Conservation (phyloP, 2,329 filamentous ascomycete species). For the Lachnellula hyalina region DNA sequence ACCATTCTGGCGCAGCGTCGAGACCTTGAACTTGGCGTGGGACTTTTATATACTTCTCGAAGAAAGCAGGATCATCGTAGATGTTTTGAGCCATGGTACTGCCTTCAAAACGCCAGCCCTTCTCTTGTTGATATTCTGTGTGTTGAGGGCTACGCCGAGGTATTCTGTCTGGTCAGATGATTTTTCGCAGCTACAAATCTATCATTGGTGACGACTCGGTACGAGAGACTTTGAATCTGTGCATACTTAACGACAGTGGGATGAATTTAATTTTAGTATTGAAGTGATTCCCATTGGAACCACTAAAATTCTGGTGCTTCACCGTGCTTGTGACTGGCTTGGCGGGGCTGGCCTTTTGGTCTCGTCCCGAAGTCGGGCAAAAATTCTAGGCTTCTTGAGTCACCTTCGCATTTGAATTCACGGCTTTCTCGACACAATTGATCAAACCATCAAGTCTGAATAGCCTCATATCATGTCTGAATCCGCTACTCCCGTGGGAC, state of each 20-base stretch:
- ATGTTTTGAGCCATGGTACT: slow-evolving; percentile 35
- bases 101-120: no score
- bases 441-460: not conserved
- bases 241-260: no score
- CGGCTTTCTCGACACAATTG: not conserved
- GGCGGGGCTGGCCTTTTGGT: not conserved
- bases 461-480: slow-evolving; percentile 13
- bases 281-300: not conserved
- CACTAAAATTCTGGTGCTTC: not conserved
- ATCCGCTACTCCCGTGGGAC: slow-evolving; percentile 16
- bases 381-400: not conserved
- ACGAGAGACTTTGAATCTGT: not conserved
- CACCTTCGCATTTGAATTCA: not conserved
- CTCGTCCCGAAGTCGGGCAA: not conserved
- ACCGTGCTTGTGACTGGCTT: not conserved
- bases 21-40: slow-evolving; percentile 38
- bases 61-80: slow-evolving; percentile 39
- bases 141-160: no score
- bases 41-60: slow-evolving; percentile 39
- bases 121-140: no score
- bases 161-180: no score
- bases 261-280: no score
- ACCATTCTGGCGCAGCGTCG: slow-evolving; percentile 40
- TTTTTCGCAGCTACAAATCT: not conserved
- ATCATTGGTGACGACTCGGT: not conserved